These are phyloP conservation scores for Pilatotrama ljubarskyi DNA, from an alignment of 768 basidiomycete species.

Conservation along the genomic window DNA sequence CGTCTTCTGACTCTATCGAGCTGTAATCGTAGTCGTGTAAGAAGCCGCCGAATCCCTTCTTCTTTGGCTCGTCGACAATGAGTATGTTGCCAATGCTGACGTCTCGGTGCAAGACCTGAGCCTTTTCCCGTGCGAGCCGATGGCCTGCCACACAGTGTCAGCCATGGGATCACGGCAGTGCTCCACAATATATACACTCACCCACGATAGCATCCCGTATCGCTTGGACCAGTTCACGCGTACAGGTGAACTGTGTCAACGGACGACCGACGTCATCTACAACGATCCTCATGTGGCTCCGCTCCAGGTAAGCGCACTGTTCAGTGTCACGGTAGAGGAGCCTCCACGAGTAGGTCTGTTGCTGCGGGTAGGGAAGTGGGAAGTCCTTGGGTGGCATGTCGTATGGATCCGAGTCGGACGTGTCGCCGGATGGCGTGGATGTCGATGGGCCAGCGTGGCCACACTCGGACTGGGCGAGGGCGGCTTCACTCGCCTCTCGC, in stretches of 20 bases:
- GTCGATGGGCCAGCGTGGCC: neutral
- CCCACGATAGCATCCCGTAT: slow-evolving; percentile 5
- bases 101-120: slow-evolving; percentile 16
- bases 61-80: neutral
- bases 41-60: slow-evolving; percentile 5
- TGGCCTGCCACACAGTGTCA: slow-evolving; percentile 3
- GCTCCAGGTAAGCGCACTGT: neutral
- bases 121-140: slow-evolving; percentile 4
- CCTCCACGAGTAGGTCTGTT: slow-evolving; percentile 11
- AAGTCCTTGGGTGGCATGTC: neutral
- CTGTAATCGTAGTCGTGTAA: slow-evolving; percentile 21
- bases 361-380: neutral
- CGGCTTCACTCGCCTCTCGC: neutral
- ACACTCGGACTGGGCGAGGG: neutral
- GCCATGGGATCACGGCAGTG: too few species aligned
- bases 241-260: neutral
- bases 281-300: slow-evolving; percentile 16
- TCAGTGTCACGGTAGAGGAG: neutral
- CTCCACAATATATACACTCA: neutral
- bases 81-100: slow-evolving; percentile 21
- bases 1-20: neutral
- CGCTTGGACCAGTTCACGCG: neutral
- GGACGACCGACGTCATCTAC: slow-evolving; percentile 6
- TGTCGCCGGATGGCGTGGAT: neutral
- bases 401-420: too few species aligned